Base-by-base conservation (phyloP, 305 asterid species). In the Fraxinus nigra region DNA sequence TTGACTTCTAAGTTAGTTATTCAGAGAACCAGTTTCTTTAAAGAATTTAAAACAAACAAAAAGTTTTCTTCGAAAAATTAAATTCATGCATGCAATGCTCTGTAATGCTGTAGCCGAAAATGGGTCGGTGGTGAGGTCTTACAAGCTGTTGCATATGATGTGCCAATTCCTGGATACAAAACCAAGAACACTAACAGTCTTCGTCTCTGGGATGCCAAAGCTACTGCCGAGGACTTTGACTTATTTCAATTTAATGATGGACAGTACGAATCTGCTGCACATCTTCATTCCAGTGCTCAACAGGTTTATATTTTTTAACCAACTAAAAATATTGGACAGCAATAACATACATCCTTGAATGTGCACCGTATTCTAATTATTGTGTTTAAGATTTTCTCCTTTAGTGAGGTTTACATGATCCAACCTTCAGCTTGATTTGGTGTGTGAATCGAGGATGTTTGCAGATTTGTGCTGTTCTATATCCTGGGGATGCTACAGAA, bases 161-260 rank as follows among this genome's bases (percentile, higher is more conserved):
- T 97, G 59, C 99, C 99, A 24, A 93, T 97, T 90, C 99, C 99
- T 84, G 99, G 99, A 84, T 97, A 93, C 88, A 97, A 91, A 90
- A 97, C 99, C 78, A 97, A 93, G 89, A 94, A 97, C 87, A 94
- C 99, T 69, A 97, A 91, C 83, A 91, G 97, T 82, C 99, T 97
- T 85, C 97, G 99, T 38, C 97, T 97, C 80, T 97, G 99, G 99
- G 98, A 97, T 48, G 99, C 99, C 87, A 91, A 92, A 92, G 98
- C 99, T 82, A 83, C 90, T 83, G 90, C 98, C 35, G 89, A 83
- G 79, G 99, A 97, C 92, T 91, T 97, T 63, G 80, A 90, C 89
- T 91, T 97, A 78, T 97, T 91, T 92, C 95, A 92, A 85, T 94
- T 97, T 82, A 97, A 97, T 82, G 99, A 94, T 81, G 99, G 99